Conservation (phyloP, 352 stramenopile genomes). For the Phytophthora syringae region DNA sequence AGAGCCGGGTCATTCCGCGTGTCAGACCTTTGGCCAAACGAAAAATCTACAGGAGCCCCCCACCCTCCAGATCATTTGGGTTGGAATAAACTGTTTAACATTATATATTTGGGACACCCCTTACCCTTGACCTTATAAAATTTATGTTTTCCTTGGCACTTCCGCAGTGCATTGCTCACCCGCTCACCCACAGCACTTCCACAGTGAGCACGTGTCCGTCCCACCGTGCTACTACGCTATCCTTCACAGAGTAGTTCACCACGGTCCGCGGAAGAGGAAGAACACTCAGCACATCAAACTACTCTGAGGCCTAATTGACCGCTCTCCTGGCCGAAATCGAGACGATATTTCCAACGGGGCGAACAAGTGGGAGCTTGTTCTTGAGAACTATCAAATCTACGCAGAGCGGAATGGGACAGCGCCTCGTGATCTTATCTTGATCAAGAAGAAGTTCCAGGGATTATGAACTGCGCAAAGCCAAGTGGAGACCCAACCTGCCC, state of each 20-base stretch:
- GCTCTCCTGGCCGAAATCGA: neutral
- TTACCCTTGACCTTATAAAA: no score
- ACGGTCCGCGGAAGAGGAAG: neutral
- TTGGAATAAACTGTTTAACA: no score
- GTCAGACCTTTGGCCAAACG: no score
- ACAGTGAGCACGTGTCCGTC: neutral
- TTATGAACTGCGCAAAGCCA: neutral
- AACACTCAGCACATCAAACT: neutral
- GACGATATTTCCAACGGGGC: neutral
- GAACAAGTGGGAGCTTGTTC: neutral
- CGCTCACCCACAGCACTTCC: neutral
- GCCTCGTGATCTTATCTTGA: neutral
- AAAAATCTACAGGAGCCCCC: no score
- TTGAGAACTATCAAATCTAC: constrained; percentile 1
- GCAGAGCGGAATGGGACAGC: neutral
- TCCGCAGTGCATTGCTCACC: no score
- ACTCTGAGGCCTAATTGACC: neutral
- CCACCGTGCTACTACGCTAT: neutral
- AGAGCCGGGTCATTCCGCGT: no score
- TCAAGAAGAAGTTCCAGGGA: neutral
- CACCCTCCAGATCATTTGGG: no score
- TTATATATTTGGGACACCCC: no score
- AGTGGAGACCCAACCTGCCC: neutral
- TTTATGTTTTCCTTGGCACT: no score
- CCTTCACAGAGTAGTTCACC: neutral